Base-by-base conservation (phyloP, 75 land plant species). In the Selaginella moellendorffii region DNA sequence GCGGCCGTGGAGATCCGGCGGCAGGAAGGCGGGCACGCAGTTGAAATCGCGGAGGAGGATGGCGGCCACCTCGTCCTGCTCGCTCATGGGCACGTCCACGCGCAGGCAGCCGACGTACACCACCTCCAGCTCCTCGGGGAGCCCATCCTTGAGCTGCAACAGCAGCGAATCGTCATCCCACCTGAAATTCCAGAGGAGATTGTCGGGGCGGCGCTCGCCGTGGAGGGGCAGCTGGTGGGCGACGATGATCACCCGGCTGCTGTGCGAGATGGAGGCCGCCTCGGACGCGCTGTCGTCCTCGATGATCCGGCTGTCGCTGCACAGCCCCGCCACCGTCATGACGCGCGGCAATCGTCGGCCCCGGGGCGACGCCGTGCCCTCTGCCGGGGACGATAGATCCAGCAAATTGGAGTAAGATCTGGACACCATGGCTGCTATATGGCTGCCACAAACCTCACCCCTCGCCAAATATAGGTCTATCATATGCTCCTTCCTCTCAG, bases 141-240 rank as follows among this genome's bases (percentile, higher is more conserved):
- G 66, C 0, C 89, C 89, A 65, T 83, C 86, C 65, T 78, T 85
- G 24, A 83, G 73, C 60, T 83, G 85, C 58, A 80, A 53, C 17
- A 85, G 77, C 31, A 85, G 67, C 0, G 89, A 85, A 54, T 83
- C 83, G 30, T 85, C 86, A 51, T 85, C 89, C 89, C 86, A 83
- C 30, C 77, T 80, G 69, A 85, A 85, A 36, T 53, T 20, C 85
- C 89, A 80, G 1, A 63, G 65, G 20, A 42, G 58, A 12, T 27
- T 61, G 58, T 68, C 73, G 22, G 63, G 24, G 26, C 74, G 46
- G n/a, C 74, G 74, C 26, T 83, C 72, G 0, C 75, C 83, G 0
- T 75, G 67, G 46, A 85, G 62, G 0, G 89, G 89, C 23, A 85
- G 81, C 68, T 78, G 79, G 63, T 85, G 82, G 23, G 81, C 86